phyloP scores from a whole-genome alignment of 1,284 basidiomycete genomes.

The Malassezia sympodialis region DNA sequence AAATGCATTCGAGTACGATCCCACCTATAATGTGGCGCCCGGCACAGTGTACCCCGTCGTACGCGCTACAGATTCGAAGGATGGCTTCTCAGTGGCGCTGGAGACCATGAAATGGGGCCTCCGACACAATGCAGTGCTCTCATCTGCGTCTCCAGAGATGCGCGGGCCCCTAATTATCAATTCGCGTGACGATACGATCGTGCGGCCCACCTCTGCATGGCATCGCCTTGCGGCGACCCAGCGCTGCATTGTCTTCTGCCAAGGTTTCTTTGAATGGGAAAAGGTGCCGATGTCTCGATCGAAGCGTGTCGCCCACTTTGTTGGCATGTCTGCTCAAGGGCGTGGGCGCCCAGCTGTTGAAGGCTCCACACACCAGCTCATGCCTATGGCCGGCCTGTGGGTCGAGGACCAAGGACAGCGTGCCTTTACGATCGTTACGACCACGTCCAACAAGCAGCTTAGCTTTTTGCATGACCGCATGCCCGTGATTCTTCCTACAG shows the following conservation, averaged over 20 bases:
- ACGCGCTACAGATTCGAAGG: neutral
- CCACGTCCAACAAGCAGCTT: constrained; percentile 50
- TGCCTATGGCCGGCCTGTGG: constrained; percentile 82
- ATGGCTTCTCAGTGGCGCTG: neutral
- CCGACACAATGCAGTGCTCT: constrained; percentile 54
- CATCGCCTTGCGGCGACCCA: constrained; percentile 20
- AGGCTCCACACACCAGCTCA: constrained; percentile 57
- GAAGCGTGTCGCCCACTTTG: constrained; percentile 55
- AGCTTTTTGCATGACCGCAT: constrained; percentile 67
- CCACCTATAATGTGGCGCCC: constrained; percentile 40
- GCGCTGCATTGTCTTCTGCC: constrained; percentile 41
- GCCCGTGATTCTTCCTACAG: constrained; percentile 67
- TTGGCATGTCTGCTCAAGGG: constrained; percentile 62
- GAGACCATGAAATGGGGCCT: constrained; percentile 14
- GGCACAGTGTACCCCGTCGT: constrained; percentile 30
- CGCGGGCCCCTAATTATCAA: constrained; percentile 67
- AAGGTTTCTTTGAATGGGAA: constrained; percentile 45
- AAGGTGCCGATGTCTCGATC: constrained; percentile 15
- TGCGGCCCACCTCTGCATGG: constrained; percentile 45
- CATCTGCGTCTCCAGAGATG: constrained; percentile 59
- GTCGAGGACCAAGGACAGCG: constrained; percentile 54
- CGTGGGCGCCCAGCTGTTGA: constrained; percentile 58
- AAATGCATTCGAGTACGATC: constrained; percentile 25
- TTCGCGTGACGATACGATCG: constrained; percentile 70
- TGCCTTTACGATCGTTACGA: constrained; percentile 80